phyloP scores from a whole-genome alignment of 805 yeast genomes.

The Lipomyces mesembrius region DNA sequence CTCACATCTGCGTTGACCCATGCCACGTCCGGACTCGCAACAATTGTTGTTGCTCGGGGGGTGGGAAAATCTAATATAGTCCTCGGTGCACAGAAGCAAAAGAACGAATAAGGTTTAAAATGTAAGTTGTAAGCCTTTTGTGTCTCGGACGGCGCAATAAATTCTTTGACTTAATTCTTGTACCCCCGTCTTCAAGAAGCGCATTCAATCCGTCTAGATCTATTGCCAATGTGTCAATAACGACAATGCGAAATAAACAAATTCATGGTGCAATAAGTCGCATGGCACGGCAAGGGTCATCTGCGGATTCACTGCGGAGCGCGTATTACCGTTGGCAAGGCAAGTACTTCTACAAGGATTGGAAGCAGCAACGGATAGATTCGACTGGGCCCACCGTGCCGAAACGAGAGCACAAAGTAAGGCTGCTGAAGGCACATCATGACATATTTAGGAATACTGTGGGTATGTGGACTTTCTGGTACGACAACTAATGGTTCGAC shows the following conservation, averaged over 20 bases:
- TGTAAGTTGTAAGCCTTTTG: no score
- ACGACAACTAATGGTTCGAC: background rate
- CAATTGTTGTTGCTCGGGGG: no score
- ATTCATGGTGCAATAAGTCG: background rate
- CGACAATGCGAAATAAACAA: background rate
- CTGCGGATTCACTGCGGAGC: background rate
- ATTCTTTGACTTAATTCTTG: no score
- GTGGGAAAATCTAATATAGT: no score
- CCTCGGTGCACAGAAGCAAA: no score
- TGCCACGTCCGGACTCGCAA: no score
- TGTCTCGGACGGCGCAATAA: no score
- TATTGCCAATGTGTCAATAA: background rate
- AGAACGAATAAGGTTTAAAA: no score
- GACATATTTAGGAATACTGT: background rate
- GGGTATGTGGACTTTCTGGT: background rate
- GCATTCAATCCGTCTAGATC: background rate
- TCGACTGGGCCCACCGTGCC: background rate
- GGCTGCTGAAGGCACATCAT: background rate
- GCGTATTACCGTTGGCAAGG: constrained; percentile 1
- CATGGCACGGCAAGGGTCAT: constrained; percentile 1
- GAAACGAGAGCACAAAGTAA: background rate
- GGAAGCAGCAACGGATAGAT: constrained; percentile 2
- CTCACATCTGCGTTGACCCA: no score
- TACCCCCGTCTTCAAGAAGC: no score
- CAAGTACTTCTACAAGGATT: background rate